Conservation (phyloP, 2,329 filamentous ascomycete genomes). For the Endothia cerciana region DNA sequence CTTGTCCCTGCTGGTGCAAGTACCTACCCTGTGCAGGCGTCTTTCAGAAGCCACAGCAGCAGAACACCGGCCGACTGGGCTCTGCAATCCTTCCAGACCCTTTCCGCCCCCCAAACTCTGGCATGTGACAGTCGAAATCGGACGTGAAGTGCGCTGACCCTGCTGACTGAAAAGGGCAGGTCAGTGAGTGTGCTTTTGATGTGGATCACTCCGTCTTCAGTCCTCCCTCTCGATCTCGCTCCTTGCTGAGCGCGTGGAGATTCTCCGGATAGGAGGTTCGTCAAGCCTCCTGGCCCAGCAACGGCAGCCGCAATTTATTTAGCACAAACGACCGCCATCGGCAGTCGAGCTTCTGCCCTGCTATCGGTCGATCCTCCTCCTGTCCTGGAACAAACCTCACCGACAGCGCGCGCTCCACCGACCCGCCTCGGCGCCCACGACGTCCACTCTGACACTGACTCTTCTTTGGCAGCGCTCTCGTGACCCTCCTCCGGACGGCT, state of each 20-base stretch:
- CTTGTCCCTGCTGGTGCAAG: constrained; percentile 6
- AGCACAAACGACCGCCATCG: neutral
- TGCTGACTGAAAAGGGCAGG: constrained; percentile 11
- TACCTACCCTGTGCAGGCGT: neutral
- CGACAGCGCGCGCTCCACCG: neutral
- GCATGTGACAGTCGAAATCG: constrained; percentile 13
- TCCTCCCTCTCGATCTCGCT: neutral
- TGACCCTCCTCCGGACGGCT: constrained; percentile 12
- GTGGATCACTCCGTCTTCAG: neutral
- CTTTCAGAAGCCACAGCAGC: neutral
- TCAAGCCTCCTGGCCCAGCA: constrained; percentile 1
- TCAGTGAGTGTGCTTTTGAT: neutral
- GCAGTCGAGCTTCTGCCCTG: neutral
- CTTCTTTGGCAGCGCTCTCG: neutral
- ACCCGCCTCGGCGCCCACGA: neutral
- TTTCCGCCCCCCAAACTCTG: neutral
- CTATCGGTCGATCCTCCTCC: neutral
- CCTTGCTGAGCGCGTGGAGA: neutral
- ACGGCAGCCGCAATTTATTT: neutral
- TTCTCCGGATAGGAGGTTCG: constrained; percentile 3
- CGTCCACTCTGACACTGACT: too few species aligned
- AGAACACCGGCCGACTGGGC: neutral
- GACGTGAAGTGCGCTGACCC: constrained; percentile 5
- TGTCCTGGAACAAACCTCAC: neutral
- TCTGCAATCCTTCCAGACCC: neutral